These are phyloP conservation scores for Apiospora marii DNA, from an alignment of 2,329 filamentous ascomycete species.

Conservation along the genomic window DNA sequence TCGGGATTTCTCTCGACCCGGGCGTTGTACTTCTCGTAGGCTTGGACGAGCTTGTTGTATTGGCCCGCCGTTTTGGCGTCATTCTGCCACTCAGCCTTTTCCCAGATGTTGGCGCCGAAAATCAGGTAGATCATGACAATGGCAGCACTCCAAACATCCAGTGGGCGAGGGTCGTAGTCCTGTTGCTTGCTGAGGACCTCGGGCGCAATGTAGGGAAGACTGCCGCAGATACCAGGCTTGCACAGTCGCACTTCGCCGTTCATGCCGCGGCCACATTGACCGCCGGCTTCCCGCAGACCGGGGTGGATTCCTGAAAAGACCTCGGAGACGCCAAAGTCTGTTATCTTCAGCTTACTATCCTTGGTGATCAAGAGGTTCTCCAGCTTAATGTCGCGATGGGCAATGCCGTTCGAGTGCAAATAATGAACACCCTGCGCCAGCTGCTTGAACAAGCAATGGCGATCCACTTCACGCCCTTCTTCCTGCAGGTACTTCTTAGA, in stretches of 20 bases:
- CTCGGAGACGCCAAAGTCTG: conserved; percentile 89
- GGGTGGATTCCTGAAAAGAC: conserved; percentile 86
- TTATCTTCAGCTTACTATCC: conserved; percentile 86
- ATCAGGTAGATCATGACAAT: conserved; percentile 83
- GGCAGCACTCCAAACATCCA: conserved; percentile 88
- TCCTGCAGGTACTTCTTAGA: conserved; percentile 72
- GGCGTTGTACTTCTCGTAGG: conserved; percentile 73
- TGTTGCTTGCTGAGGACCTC: conserved; percentile 77
- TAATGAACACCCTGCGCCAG: conserved; percentile 83
- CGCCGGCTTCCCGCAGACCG: conserved; percentile 74
- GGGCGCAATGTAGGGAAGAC: conserved; percentile 85
- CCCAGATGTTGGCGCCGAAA: conserved; percentile 78
- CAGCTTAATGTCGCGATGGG: conserved; percentile 89
- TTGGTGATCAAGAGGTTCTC: conserved; percentile 84
- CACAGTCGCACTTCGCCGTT: conserved; percentile 71
- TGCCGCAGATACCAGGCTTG: conserved; percentile 83
- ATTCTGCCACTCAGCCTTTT: conserved; percentile 62
- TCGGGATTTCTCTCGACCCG: conserved; percentile 52
- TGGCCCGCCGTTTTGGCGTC: conserved; percentile 52
- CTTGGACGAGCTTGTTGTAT: conserved; percentile 71
- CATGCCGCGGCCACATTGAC: conserved; percentile 78
- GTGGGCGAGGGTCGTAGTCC: conserved; percentile 74
- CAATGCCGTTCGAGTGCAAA: conserved; percentile 83
- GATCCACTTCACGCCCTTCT: conserved; percentile 72
- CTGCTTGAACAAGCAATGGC: conserved; percentile 89